A percentile compares a stretch with the other conserved stretches of the same genome.
Conservation (phyloP, 441 rosid species). For the Adansonia grandidieri region DNA sequence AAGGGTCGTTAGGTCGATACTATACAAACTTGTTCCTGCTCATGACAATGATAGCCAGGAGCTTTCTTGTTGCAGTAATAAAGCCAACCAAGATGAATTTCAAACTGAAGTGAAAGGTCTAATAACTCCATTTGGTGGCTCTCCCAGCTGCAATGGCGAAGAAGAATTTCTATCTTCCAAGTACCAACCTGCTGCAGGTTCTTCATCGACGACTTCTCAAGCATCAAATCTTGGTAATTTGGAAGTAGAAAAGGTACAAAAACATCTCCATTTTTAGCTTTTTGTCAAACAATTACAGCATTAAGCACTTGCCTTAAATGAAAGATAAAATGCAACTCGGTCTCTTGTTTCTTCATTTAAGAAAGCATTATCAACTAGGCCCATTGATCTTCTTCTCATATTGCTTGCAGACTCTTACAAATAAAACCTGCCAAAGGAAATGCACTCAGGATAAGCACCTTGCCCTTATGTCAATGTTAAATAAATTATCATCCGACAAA, state of each 20-base stretch:
- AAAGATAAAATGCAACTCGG: too few relatives aligned
- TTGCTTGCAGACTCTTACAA: slow-evolving; percentile 28
- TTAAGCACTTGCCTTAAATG: background rate
- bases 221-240: slow-evolving; percentile 12
- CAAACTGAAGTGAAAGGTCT: slow-evolving; percentile 16
- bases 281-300: slow-evolving; percentile 8
- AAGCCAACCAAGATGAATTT: slow-evolving; percentile 28
- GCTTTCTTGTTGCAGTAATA: slow-evolving; percentile 23
- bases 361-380: too few relatives aligned
- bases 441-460: slow-evolving; percentile 29
- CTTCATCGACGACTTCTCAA: slow-evolving; percentile 7
- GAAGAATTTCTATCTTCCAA: background rate
- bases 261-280: background rate
- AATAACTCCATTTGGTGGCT: slow-evolving; percentile 23
- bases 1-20: slow-evolving; percentile 34
- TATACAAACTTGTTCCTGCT: slow-evolving; percentile 29
- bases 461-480: slow-evolving; percentile 13
- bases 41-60: slow-evolving; percentile 20
- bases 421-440: slow-evolving; percentile 18
- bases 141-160: slow-evolving; percentile 8
- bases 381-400: background rate
- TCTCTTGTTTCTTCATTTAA: too few relatives aligned
- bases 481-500: slow-evolving; percentile 21
- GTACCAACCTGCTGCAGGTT: background rate
- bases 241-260: slow-evolving; percentile 37